Evolutionary conservation across 345 rosid species (phyloP).

Genomic region (Aquilaria sinensis): DNA sequence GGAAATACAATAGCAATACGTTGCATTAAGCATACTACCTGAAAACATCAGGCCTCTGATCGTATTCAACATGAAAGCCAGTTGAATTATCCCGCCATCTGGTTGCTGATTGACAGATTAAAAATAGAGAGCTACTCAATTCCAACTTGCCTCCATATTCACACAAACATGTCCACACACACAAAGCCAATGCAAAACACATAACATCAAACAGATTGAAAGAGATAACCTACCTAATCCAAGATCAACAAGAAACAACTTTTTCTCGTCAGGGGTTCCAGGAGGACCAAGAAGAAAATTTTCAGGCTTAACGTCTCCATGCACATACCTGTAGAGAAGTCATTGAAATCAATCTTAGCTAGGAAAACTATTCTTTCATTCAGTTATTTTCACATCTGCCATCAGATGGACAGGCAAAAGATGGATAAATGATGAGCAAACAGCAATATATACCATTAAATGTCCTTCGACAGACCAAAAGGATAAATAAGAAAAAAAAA

Average conservation of each 20-base stretch:
- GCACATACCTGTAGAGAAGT: slow-evolving; percentile 42
- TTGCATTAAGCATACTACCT: slow-evolving; percentile 26
- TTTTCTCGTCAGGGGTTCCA: slow-evolving; percentile 55
- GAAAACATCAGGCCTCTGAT: slow-evolving; percentile 77
- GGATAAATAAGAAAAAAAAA: not conserved
- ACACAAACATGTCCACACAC: not conserved
- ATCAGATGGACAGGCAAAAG: too few species aligned
- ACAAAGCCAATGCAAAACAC: too few species aligned
- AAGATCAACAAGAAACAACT: slow-evolving; percentile 57
- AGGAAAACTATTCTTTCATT: not conserved
- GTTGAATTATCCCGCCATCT: slow-evolving; percentile 54
- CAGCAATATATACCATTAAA: too few species aligned
- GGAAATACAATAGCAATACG: not conserved
- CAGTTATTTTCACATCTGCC: too few species aligned
- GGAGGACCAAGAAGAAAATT: slow-evolving; percentile 67
- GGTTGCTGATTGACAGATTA: slow-evolving; percentile 36
- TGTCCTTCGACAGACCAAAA: not conserved
- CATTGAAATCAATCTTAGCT: slow-evolving; percentile 3
- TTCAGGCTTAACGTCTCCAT: slow-evolving; percentile 82
- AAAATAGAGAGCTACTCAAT: not conserved
- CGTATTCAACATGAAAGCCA: slow-evolving; percentile 62
- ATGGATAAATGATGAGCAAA: too few species aligned
- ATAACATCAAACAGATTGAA: not conserved
- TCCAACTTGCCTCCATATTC: not conserved
- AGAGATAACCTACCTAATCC: slow-evolving; percentile 47